Base-by-base conservation (phyloP, 2,329 filamentous ascomycete genomes). In the Diaporthe destruens region DNA sequence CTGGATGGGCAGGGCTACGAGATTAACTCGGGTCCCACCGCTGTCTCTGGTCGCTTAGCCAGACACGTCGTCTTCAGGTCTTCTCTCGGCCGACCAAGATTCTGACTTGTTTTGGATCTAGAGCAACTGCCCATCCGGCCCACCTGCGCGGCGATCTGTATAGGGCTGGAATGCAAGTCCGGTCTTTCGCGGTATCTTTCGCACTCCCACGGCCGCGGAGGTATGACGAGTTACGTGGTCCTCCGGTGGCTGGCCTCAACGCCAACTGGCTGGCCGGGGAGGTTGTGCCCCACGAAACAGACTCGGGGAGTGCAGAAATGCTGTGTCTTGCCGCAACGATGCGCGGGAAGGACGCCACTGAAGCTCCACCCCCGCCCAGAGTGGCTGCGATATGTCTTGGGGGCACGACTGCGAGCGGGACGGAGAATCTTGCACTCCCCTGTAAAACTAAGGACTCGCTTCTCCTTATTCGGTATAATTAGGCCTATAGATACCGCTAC, bases 171-270 rank as follows among this genome's bases (percentile, higher is more conserved):
- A 55, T 55, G 51, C 53, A 69, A 55, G 36, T 44, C 66, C 66
- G 53, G 42, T n/a, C 44, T 49, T 25, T 47, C 53, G 32, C 44
- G 34, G 34, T 29, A 32, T n/a, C 44, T 49, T 25, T 47, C 53
- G 32, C 44, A 44, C 47, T 29, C n/a, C n/a, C 44, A 70, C 20
- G 32, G 44, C 44, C 32, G 36, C 67, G 67, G 55, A 70, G 55
- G 72, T 69, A 61, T 65, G 72, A 72, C 69, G 56, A 54, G 65
- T 32, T 65, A 68, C 56, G 72, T 69, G 53, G 23, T 44, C 56
- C 32, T 51, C 69, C 16, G 39, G 49, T 29, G 49, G 39, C 47
- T 53, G 66, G 56, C 56, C 29, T 49, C 44, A 36, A 44, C 44
- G 39, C 63, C 44, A 54, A 44, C 56, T 39, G 55, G 44, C 49